Base-by-base conservation (phyloP, 2,329 filamentous ascomycete genomes). In the Arthrobotrys conoides region DNA sequence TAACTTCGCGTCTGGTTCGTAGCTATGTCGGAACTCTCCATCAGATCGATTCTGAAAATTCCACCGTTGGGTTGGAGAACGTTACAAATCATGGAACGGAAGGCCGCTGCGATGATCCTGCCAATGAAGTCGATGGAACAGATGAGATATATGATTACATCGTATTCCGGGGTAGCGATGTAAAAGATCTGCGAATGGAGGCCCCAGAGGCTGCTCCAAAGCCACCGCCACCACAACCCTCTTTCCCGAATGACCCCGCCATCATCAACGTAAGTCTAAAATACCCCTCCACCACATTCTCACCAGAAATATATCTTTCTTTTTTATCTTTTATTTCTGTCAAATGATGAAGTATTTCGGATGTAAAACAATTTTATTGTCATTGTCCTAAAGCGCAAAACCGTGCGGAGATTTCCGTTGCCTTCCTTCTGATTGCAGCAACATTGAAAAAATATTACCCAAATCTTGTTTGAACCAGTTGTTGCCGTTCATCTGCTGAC, bases 81-180 rank as follows among this genome's bases (percentile, higher is more conserved):
- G 96, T 99, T 84, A 90, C 91, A 80, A 98, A 95, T 2, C 96
- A 91, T 84, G 96, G 96, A 82, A 97, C 96, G 33, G 96, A 99
- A 87, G 94, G 94, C 71, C 93, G 96, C 81, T 91, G 91, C 83
- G 90, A 88, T 81, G 90, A 91, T 82, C 91, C 91, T 18, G 89
- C 91, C 18, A 92, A 96, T 80, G 94, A 97, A 86, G 92, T 97
- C 75, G 86, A 92, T 44, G 89, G 93, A 2, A 95, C 93, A 38
- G 91, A 96, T 80, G 93, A 93, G 84, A 89, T 97, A 83, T 99
- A 97, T 87, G 96, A 98, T 84, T 98, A 97, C 87, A 98, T 99
- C 83, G 94, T 99, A 81, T 99, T 99, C 86, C 92, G 95, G 79
- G 96, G 96, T 82, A 97, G 93, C 85, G 96, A 99, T 87, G 96